Evolutionary conservation across 371 early-diverging fungal species (phyloP).

Genomic region (Rhizopus sp.): DNA sequence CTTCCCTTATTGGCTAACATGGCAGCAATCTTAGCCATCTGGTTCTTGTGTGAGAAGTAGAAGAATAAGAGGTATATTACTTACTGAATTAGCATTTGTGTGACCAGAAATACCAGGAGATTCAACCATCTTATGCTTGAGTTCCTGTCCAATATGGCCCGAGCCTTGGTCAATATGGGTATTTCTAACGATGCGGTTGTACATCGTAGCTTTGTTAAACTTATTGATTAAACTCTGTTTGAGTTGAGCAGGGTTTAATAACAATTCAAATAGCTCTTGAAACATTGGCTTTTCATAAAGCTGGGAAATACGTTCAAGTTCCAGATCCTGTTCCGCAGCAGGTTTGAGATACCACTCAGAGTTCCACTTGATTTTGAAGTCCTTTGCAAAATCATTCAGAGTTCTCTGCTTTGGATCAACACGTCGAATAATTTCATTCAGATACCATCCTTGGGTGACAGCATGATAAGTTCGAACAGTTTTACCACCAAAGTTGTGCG

Average conservation of each 20-base stretch:
- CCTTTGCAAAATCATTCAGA: constrained; percentile 56
- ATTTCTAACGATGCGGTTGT: background rate
- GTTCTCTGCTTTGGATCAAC: constrained; percentile 54
- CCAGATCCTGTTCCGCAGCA: constrained; percentile 32
- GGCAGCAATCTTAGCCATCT: constrained; percentile 67
- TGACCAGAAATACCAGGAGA: constrained; percentile 46
- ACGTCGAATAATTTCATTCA: constrained; percentile 70
- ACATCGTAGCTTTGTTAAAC: constrained; percentile 15
- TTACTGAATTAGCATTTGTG: constrained; percentile 65
- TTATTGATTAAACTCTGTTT: background rate
- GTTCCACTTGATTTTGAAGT: constrained; percentile 45
- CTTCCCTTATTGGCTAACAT: constrained; percentile 70
- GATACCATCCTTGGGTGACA: constrained; percentile 68
- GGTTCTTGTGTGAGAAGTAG: background rate
- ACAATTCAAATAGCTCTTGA: background rate
- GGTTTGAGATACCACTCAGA: constrained; percentile 62
- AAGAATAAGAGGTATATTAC: background rate
- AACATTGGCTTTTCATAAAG: constrained; percentile 3
- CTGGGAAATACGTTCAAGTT: constrained; percentile 20
- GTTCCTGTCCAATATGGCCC: constrained; percentile 6
- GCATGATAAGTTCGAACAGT: constrained; percentile 64
- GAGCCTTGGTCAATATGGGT: constrained; percentile 5
- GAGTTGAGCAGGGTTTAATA: background rate
- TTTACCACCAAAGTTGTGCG: constrained; percentile 64
- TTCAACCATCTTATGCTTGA: constrained; percentile 22